Evolutionary conservation across 2,329 filamentous ascomycete species (phyloP).

Genomic region (Stagonosporopsis rhizophila): DNA sequence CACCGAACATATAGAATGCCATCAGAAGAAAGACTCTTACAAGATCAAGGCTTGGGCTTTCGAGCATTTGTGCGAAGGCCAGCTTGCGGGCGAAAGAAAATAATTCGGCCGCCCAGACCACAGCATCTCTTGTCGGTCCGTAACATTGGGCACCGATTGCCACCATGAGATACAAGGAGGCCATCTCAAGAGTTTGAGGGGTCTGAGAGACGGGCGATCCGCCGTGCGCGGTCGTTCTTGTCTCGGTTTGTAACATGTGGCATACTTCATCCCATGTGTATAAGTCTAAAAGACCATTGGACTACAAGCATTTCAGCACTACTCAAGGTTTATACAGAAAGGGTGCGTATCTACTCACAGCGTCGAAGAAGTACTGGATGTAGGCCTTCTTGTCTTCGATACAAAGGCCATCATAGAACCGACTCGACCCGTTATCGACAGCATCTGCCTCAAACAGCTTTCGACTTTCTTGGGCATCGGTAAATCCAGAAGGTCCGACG

Average conservation of each 20-base stretch:
- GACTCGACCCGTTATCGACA: conserved; percentile 33
- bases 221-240: not conserved
- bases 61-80: conserved; percentile 60
- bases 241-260: not conserved
- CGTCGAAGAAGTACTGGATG: conserved; percentile 43
- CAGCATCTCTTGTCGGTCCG: conserved; percentile 22
- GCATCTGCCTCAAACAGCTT: conserved; percentile 61
- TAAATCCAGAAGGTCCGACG: conserved; percentile 63
- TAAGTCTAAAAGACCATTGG: conserved; percentile 12
- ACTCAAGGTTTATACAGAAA: conserved; percentile 19
- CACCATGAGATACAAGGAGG: conserved; percentile 53
- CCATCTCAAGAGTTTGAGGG: conserved; percentile 30
- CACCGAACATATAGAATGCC: conserved; percentile 66
- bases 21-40: conserved; percentile 62
- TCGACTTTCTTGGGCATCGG: conserved; percentile 59
- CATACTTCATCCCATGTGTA: conserved; percentile 14
- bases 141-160: conserved; percentile 62
- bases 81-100: conserved; percentile 59
- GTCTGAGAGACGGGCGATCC: conserved; percentile 1
- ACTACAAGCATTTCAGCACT: not conserved
- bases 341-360: conserved; percentile 40
- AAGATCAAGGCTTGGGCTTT: conserved; percentile 62
- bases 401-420: conserved; percentile 37
- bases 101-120: conserved; percentile 45
- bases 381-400: conserved; percentile 44